Percentiles rank a stretch among this genome's conserved stretches.
These are phyloP conservation scores for Suhomyces pyralidae DNA, from an alignment of 805 yeast genomes.

Conservation along the genomic window DNA sequence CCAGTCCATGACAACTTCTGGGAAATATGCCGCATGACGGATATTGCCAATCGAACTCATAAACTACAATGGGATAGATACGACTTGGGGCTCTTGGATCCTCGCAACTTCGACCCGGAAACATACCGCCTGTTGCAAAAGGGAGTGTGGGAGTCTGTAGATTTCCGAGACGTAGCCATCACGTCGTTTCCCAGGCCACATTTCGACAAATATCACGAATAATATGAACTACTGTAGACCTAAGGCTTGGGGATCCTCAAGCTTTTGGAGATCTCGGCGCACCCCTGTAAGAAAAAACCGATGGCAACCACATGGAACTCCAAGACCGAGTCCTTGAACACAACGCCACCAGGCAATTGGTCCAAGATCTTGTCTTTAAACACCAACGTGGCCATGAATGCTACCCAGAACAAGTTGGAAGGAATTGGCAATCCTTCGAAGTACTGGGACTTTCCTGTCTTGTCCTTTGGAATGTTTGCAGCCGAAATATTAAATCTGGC, in stretches of 20 bases:
- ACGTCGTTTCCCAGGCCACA: constrained; percentile 12
- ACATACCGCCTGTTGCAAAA: constrained; percentile 24
- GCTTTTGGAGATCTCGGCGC: constrained; percentile 87
- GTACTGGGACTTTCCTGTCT: constrained; percentile 79
- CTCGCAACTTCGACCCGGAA: constrained; percentile 28
- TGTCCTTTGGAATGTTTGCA: constrained; percentile 86
- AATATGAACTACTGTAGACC: neutral
- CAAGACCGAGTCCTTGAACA: constrained; percentile 50
- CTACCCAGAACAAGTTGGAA: constrained; percentile 72
- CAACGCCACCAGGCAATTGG: constrained; percentile 63
- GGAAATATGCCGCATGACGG: constrained; percentile 30
- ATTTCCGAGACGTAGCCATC: constrained; percentile 22
- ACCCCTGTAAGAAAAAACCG: constrained; percentile 74
- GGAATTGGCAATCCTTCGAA: constrained; percentile 98
- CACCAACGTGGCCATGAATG: constrained; percentile 66
- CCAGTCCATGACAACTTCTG: constrained; percentile 38
- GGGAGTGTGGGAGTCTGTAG: constrained; percentile 22
- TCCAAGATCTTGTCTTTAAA: constrained; percentile 47
- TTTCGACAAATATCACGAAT: constrained; percentile 1
- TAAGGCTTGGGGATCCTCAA: constrained; percentile 86
- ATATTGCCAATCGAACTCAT: constrained; percentile 32
- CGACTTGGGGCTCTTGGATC: constrained; percentile 38
- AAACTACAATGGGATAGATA: constrained; percentile 19
- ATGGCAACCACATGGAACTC: constrained; percentile 75
- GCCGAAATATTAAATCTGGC: constrained; percentile 96